phyloP scores from a whole-genome alignment of 352 stramenopile species.

The Pythium volutum region DNA sequence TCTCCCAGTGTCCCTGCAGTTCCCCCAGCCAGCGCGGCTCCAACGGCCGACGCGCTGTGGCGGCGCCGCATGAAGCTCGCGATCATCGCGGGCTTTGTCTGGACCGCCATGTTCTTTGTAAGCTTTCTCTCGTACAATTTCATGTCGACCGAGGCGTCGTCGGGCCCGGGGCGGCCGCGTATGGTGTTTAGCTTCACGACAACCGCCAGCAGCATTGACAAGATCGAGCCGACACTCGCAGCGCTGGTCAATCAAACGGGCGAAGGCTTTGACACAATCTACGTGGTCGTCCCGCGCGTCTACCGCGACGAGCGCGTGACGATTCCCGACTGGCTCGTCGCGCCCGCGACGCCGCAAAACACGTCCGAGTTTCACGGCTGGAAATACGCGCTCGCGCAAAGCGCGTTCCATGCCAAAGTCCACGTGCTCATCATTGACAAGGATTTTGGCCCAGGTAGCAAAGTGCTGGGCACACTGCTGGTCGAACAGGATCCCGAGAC shows the following conservation, averaged over 20 bases:
- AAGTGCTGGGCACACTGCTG: conserved; percentile 46
- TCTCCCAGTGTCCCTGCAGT: too few species aligned
- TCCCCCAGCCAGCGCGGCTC: neutral
- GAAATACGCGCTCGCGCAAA: conserved; percentile 33
- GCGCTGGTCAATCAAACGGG: conserved; percentile 38
- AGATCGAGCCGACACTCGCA: conserved; percentile 38
- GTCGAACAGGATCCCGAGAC: conserved; percentile 55
- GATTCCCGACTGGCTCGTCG: conserved; percentile 43
- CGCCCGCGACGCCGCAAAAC: conserved; percentile 16
- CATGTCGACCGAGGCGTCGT: conserved; percentile 15
- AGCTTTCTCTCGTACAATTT: conserved; percentile 37
- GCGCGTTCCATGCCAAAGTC: conserved; percentile 36
- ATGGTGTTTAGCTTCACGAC: conserved; percentile 65
- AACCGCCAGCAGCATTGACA: conserved; percentile 30
- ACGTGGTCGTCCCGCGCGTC: conserved; percentile 42
- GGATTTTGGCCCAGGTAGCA: conserved; percentile 53
- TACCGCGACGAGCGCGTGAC: conserved; percentile 36
- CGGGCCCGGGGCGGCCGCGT: conserved; percentile 27
- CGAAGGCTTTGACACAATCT: conserved; percentile 41
- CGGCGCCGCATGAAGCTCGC: conserved; percentile 29
- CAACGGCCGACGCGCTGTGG: neutral
- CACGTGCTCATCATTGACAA: conserved; percentile 41
- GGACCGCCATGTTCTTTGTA: conserved; percentile 37
- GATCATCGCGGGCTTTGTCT: conserved; percentile 29
- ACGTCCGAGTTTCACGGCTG: conserved; percentile 30